Evolutionary conservation across 805 yeast species (phyloP), one percentile per base, ranked within the genome.

Genomic region (Komagataella phaffii): DNA sequence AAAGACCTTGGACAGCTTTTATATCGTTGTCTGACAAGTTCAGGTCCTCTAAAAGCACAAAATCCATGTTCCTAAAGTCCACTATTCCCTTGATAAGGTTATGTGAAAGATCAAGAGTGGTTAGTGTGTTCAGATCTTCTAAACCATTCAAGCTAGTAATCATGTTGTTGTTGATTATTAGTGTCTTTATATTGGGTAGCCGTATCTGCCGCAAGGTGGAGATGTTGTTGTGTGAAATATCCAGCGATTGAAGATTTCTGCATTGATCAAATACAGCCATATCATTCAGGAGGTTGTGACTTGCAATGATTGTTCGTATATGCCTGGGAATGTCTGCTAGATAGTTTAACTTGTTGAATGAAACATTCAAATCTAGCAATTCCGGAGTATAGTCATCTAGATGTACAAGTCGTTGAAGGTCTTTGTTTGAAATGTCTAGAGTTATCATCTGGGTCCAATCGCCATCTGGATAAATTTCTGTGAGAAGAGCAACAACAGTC

Each of bases 361-460:
- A 67, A 7, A 76, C 66, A 58, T 75, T 67, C 2, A 75, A 52
- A 21, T 57, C 58, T 53, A 61, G 57, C 45, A 76, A 58, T 47
- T 69, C 65, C 0, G 83, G 83, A 30, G 75, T 64, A 51, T 76
- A 71, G 45, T 59, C 59, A 36, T 70, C 63, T 36, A 78, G 64
- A 52, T 71, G 77, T 48, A 71, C 70, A 24, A 77, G 58, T 48
- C 70, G 73, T 7, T 68, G 68, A 18, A 78, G 62, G 17, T 58
- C 61, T 30, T 59, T 59, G 12, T 59, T 65, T 2, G 65, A 54
- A 17, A 78, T 57, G 43, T 64, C 61, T n/a, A 78, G 64, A 18
- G 64, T 66, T 7, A 53, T 58, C 2, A 77, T 61, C 12, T 56
- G 55, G 40, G 68, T 66, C 83, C 83, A 78, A 49, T 68, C 63